Percentiles rank a stretch among this genome's conserved stretches.
Evolutionary conservation across 177 flowering plant genomes (phyloP).

Genomic region (Tripterygium wilfordii): DNA sequence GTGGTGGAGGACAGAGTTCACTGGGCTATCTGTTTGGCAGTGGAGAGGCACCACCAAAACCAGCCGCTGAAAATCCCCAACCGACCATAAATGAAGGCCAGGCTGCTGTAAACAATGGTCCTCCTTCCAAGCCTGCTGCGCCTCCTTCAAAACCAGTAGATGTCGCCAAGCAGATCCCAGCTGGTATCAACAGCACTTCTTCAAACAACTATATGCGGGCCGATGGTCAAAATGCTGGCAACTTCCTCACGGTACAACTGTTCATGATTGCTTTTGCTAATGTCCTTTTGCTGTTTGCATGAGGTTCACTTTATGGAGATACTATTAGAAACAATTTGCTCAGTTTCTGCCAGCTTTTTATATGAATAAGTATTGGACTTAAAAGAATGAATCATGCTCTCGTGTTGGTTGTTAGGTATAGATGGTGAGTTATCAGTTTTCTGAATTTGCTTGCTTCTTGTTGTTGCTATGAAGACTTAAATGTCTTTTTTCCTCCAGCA

Average conservation of each 20-base stretch:
- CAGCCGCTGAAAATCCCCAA: constrained; percentile 21
- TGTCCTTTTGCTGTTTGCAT: too few relatives aligned
- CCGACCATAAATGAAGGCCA: constrained; percentile 23
- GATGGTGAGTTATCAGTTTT: too few relatives aligned
- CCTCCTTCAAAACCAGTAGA: constrained; percentile 35
- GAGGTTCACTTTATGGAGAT: too few relatives aligned
- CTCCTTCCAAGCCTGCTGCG: constrained; percentile 36
- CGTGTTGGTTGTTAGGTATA: too few relatives aligned
- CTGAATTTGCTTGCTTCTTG: too few relatives aligned
- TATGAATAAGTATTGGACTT: too few relatives aligned
- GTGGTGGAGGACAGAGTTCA: constrained; percentile 79
- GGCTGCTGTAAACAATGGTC: constrained; percentile 13
- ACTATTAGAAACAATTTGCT: too few relatives aligned
- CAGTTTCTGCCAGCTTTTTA: too few relatives aligned
- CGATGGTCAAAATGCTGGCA: constrained; percentile 69
- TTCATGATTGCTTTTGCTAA: neutral
- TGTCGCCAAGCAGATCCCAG: constrained; percentile 46
- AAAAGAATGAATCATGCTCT: too few relatives aligned
- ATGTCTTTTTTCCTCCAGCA: too few relatives aligned
- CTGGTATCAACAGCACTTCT: constrained; percentile 47
- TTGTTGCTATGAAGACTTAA: too few relatives aligned
- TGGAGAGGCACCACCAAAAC: constrained; percentile 64
- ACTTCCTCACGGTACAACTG: constrained; percentile 53
- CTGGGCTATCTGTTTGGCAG: constrained; percentile 67
- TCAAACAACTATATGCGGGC: constrained; percentile 59